These are phyloP conservation scores for Camelina laxa DNA, from an alignment of 345 rosid species.

Conservation along the genomic window DNA sequence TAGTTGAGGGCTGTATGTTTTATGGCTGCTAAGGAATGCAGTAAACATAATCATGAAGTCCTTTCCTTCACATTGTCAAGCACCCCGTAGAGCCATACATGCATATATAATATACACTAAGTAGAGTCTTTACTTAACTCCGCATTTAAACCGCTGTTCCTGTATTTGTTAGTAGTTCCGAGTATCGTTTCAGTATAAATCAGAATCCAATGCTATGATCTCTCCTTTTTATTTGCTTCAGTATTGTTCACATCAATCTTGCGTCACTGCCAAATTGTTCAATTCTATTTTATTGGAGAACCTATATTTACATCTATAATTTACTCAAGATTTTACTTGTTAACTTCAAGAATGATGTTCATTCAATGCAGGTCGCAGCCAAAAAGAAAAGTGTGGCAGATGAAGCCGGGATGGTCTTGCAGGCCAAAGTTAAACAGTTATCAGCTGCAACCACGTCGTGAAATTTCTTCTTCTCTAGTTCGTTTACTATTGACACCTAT, in stretches of 20 bases:
- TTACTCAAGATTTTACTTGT: background rate
- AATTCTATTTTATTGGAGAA: background rate
- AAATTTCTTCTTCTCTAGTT: slow-evolving; percentile 14
- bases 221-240: slow-evolving; percentile 10
- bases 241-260: background rate
- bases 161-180: background rate
- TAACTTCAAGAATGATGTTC: slow-evolving; percentile 23
- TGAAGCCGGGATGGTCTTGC: slow-evolving; percentile 78
- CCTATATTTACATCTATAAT: background rate
- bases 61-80: slow-evolving; percentile 1
- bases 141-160: background rate
- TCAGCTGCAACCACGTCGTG: slow-evolving; percentile 47
- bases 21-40: background rate
- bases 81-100: slow-evolving; percentile 3
- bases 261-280: background rate
- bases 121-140: background rate
- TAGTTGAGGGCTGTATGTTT: background rate
- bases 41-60: background rate
- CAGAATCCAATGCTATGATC: background rate
- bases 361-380: slow-evolving; percentile 72
- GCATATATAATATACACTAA: background rate
- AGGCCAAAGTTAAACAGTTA: slow-evolving; percentile 71
- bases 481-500: background rate
- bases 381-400: slow-evolving; percentile 88
- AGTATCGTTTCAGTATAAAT: background rate